Conservation (phyloP, 2,329 filamentous ascomycete species). For the Colletotrichum orbiculare region DNA sequence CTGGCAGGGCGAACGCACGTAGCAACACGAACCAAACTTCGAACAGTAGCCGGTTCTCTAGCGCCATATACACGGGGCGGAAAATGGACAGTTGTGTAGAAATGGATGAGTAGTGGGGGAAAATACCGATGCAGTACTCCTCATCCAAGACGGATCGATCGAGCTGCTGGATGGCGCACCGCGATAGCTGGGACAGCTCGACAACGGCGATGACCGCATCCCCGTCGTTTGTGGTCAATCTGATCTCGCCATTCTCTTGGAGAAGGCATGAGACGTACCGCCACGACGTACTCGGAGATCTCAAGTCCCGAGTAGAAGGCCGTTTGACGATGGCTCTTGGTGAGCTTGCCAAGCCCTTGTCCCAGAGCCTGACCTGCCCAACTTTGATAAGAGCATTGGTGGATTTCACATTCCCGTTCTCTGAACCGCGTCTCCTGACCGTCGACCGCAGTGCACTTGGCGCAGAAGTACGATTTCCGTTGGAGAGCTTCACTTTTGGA, state of each 20-base stretch:
- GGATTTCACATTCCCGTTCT: constrained; percentile 40
- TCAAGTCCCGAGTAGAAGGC: constrained; percentile 67
- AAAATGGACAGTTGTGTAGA: constrained; percentile 80
- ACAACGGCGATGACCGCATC: constrained; percentile 83
- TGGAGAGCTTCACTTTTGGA: constrained; percentile 64
- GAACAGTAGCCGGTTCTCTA: constrained; percentile 90
- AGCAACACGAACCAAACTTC: constrained; percentile 97
- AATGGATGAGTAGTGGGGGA: constrained; percentile 87
- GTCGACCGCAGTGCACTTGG: constrained; percentile 49
- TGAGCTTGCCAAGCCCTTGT: constrained; percentile 73
- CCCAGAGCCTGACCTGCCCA: constrained; percentile 90
- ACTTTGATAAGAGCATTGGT: constrained; percentile 88
- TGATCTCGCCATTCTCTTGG: constrained; percentile 94
- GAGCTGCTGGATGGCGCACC: constrained; percentile 89
- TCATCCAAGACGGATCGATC: constrained; percentile 92
- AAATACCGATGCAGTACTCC: constrained; percentile 94
- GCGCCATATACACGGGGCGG: constrained; percentile 87
- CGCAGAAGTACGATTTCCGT: constrained; percentile 52
- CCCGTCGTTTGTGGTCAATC: constrained; percentile 88
- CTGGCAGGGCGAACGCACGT: constrained; percentile 90
- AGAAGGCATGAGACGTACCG: constrained; percentile 90
- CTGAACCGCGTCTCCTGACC: constrained; percentile 35
- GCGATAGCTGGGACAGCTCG: constrained; percentile 87
- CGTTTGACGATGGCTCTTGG: constrained; percentile 67
- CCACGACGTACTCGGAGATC: constrained; percentile 74